Evolutionary conservation across 495 filamentous ascomycete genomes (phyloP), one percentile per base, ranked within the genome.

Genomic region (Aspergillus incahuasiensis): DNA sequence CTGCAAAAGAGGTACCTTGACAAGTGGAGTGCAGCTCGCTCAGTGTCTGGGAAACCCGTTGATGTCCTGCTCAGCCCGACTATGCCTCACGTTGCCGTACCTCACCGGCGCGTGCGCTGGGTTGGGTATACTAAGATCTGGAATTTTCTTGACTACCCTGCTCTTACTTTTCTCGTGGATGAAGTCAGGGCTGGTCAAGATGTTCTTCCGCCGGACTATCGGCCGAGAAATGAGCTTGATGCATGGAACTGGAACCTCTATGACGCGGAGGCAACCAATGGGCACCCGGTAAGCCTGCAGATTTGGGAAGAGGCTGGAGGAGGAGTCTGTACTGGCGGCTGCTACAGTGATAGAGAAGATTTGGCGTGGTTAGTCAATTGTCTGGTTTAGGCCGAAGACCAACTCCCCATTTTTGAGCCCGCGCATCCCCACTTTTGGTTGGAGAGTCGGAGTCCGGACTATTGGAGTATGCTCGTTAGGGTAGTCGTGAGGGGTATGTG

Each of bases 61-160:
- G 87, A 91, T 74, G 74, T 83, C 4, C 74, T 91, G 35, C 62
- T 91, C 1, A 59, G 81, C 66, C 70, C 85, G 74, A 53, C 81
- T 55, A 28, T 74, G 66, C 65, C 79, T 7, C 72, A 76, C 55
- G 63, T 65, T 1, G 72, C 79, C 13, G 74, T 81, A 15, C 74
- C 79, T 30, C 78, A 77, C 38, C 67, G 75, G 13, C 65, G 57
- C 59, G 74, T 81, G 55, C 67, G 63, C 11, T 76, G 74, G 72
- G 70, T 83, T 44, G 76, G 77, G 0, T 90, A 88, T 59, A 87
- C 83, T 0, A 73, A 75, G 40, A 81, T 87, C 56, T 89, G 86
- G 86, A 89, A 90, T 63, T 60, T 88, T 32, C 67, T 89, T 0
- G 84, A 88, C 61, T 89, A 84, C 60, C 79, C 80, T 8, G 70